A percentile compares a stretch with the other conserved stretches of the same genome.
These are phyloP conservation scores for Anacardium occidentale DNA, from an alignment of 345 rosid genomes.

Conservation along the genomic window DNA sequence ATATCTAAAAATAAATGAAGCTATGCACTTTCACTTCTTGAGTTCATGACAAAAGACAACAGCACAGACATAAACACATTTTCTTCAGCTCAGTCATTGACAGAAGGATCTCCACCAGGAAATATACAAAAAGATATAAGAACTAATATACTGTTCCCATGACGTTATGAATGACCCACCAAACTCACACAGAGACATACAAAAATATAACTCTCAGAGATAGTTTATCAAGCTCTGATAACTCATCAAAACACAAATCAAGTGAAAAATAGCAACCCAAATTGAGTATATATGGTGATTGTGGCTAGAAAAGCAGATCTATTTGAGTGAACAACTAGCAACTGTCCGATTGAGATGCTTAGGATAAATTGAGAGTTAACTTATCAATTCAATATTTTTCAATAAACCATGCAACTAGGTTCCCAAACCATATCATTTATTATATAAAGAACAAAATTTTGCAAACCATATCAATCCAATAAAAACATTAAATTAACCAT, in stretches of 20 bases:
- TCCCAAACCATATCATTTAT: too few relatives aligned
- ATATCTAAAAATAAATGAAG: neutral
- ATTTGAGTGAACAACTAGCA: neutral
- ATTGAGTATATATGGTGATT: neutral
- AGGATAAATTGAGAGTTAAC: neutral
- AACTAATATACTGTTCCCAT: neutral
- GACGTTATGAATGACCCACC: neutral
- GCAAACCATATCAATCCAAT: too few relatives aligned
- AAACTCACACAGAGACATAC: neutral
- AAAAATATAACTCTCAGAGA: neutral
- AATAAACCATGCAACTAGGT: neutral
- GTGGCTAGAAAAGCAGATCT: neutral
- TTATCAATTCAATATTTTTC: neutral
- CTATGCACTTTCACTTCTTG: neutral
- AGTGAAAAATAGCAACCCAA: neutral
- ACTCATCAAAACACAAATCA: neutral
- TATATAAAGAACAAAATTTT: too few relatives aligned
- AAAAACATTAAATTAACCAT: too few relatives aligned
- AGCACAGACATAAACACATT: neutral
- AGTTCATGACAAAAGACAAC: neutral
- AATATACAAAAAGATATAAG: neutral
- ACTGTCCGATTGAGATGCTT: neutral
- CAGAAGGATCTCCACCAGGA: constrained; percentile 4
- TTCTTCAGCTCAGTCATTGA: neutral
- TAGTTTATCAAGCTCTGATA: neutral